Conservation (phyloP, 139 green algal species). For the Chlorella sp. region DNA sequence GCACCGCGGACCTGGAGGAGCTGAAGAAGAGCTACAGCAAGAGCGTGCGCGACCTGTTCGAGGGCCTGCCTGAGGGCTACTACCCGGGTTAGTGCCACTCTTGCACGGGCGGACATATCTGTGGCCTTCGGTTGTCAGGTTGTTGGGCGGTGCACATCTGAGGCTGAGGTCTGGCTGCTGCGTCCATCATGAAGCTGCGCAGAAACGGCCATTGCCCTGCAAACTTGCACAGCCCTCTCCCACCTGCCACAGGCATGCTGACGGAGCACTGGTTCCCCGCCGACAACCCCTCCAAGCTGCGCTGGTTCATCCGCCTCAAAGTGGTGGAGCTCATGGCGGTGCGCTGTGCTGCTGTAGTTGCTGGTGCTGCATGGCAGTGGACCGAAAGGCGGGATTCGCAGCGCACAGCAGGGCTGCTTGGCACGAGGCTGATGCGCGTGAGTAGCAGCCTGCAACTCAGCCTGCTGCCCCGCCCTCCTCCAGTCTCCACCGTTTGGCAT, state of each 20-base stretch:
- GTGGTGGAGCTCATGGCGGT: conserved; percentile 60
- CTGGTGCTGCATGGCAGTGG: not conserved
- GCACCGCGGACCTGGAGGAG: not conserved
- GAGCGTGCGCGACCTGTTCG: conserved; percentile 30
- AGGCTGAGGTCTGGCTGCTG: too few relatives aligned
- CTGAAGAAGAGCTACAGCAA: not conserved
- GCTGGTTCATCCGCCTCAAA: conserved; percentile 54
- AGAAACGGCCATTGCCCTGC: too few relatives aligned
- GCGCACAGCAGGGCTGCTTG: too few relatives aligned
- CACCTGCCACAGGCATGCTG: conserved; percentile 53
- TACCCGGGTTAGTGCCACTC: not conserved
- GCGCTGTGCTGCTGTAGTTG: not conserved
- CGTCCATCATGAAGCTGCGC: too few relatives aligned
- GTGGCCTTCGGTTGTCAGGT: too few relatives aligned
- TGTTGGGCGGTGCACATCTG: too few relatives aligned
- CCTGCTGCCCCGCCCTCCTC: too few relatives aligned
- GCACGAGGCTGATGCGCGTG: too few relatives aligned
- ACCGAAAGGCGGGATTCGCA: not conserved
- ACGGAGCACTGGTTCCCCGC: conserved; percentile 69
- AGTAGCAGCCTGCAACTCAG: too few relatives aligned
- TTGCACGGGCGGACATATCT: too few relatives aligned
- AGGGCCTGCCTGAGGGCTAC: not conserved
- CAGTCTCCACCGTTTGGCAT: too few relatives aligned
- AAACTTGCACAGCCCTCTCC: too few relatives aligned
- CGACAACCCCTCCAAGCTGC: conserved; percentile 62